Evolutionary conservation across 129 eudicot genomes (phyloP).

Genomic region (Cynara cardunculus): DNA sequence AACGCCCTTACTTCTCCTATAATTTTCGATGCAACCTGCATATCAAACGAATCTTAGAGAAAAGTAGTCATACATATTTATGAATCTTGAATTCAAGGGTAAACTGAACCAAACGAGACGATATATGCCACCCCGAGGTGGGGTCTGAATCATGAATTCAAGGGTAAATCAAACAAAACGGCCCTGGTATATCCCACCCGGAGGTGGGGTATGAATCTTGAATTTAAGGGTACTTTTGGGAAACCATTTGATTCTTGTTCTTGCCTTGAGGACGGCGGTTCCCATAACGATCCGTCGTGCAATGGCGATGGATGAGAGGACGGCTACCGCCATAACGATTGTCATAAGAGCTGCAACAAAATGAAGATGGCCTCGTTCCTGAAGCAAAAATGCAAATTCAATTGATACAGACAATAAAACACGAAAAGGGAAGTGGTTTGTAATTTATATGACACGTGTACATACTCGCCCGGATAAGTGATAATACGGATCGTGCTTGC

Average conservation of each 20-base stretch:
- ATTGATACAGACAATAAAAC: not conserved
- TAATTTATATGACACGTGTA: not conserved
- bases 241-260: not conserved
- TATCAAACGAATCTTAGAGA: not conserved
- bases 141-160: not conserved
- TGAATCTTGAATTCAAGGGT: not conserved
- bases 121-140: not conserved
- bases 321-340: conserved; percentile 56
- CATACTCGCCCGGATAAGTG: conserved; percentile 79
- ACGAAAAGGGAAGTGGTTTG: not conserved
- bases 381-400: conserved; percentile 19
- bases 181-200: not conserved
- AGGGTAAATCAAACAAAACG: not conserved
- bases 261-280: conserved; percentile 88
- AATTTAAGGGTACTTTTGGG: not conserved
- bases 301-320: conserved; percentile 82
- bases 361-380: conserved; percentile 87
- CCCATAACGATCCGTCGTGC: conserved; percentile 85
- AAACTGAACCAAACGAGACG: not conserved
- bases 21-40: conserved; percentile 95
- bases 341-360: conserved; percentile 78
- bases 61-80: not conserved
- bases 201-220: not conserved
- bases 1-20: conserved; percentile 95
- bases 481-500: conserved; percentile 83